phyloP scores from a whole-genome alignment of 2,329 filamentous ascomycete genomes.

The Claviceps fusiformis region DNA sequence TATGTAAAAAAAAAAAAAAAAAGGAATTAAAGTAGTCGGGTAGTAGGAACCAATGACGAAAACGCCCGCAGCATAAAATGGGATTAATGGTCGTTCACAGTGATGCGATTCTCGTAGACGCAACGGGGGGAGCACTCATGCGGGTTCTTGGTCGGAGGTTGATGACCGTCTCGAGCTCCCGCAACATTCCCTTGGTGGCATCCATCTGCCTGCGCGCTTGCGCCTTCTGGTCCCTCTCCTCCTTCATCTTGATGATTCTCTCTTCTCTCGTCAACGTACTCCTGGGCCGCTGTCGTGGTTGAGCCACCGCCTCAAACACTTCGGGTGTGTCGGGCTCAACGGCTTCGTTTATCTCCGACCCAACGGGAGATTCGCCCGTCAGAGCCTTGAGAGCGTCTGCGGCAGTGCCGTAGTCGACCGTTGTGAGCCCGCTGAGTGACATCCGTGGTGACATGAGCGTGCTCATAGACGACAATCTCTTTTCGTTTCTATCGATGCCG shows the following conservation, averaged over 20 bases:
- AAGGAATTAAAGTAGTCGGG: neutral
- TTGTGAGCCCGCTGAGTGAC: conserved; percentile 55
- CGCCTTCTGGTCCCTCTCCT: conserved; percentile 67
- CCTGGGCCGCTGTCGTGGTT: conserved; percentile 43
- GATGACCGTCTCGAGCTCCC: conserved; percentile 85
- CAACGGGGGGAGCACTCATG: conserved; percentile 19
- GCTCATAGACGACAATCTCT: conserved; percentile 50
- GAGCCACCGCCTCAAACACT: conserved; percentile 81
- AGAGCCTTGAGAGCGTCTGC: conserved; percentile 60
- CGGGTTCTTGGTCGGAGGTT: conserved; percentile 32
- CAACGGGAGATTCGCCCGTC: conserved; percentile 53
- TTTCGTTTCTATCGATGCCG: conserved; percentile 71
- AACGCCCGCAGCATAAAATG: neutral
- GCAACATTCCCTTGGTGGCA: conserved; percentile 77
- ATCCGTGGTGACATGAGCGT: conserved; percentile 43
- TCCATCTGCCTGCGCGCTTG: conserved; percentile 61
- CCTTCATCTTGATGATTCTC: conserved; percentile 73
- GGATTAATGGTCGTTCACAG: conserved; percentile 19
- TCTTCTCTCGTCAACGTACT: conserved; percentile 71
- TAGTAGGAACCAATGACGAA: neutral
- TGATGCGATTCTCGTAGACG: conserved; percentile 21
- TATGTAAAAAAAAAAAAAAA: neutral
- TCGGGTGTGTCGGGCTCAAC: conserved; percentile 58
- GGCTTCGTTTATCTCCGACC: conserved; percentile 36
- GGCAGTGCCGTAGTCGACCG: conserved; percentile 39